phyloP scores from a whole-genome alignment of 2,329 filamentous ascomycete genomes.

The Nigrograna mackinnonii region DNA sequence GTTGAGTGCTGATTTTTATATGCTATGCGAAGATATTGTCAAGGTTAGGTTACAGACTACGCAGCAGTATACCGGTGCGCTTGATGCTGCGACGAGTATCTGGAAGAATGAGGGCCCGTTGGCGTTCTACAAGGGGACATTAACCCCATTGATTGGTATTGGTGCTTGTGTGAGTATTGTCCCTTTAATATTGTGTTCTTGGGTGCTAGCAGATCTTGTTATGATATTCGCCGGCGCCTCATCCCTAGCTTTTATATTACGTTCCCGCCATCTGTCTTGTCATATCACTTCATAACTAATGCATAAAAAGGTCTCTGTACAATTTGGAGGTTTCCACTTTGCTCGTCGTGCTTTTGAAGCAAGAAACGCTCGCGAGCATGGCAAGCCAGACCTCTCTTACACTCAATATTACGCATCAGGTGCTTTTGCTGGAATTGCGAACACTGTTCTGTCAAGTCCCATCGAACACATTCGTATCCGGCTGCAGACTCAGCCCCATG shows the following conservation, averaged over 20 bases:
- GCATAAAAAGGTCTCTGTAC: conserved; percentile 79
- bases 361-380: conserved; percentile 59
- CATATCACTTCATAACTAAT: too few relatives aligned
- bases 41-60: conserved; percentile 96
- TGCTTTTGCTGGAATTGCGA: conserved; percentile 89
- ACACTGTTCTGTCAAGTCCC: conserved; percentile 83
- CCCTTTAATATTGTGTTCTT: not conserved
- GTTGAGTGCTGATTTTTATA: too few relatives aligned
- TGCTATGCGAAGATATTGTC: conserved; percentile 97
- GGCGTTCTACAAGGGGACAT: conserved; percentile 97
- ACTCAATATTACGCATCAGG: conserved; percentile 87
- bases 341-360: conserved; percentile 85
- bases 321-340: conserved; percentile 96
- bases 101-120: conserved; percentile 83
- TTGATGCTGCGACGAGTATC: conserved; percentile 81
- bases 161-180: conserved; percentile 76
- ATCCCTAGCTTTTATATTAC: too few relatives aligned
- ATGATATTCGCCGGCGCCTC: too few relatives aligned
- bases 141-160: conserved; percentile 93
- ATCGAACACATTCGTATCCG: conserved; percentile 98
- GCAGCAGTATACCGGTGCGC: conserved; percentile 76
- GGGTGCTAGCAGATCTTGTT: too few relatives aligned
- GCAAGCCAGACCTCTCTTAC: conserved; percentile 66
- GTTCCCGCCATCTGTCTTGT: not conserved
- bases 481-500: conserved; percentile 94